Conservation (phyloP, 305 asterid genomes). For the Withania somnifera region DNA sequence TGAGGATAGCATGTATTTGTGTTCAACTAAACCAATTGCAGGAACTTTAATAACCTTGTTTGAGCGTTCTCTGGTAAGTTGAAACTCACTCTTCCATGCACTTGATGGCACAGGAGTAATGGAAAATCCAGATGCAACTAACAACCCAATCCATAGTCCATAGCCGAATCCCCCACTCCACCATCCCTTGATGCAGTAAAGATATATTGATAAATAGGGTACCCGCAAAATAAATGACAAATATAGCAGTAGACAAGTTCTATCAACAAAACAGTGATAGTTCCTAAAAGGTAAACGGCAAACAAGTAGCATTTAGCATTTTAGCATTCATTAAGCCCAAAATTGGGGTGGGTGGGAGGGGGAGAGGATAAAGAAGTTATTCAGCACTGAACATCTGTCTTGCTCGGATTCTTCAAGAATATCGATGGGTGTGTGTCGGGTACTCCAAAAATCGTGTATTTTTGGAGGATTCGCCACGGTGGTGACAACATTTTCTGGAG, state of each 20-base stretch:
- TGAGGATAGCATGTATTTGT: neutral
- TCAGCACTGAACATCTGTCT: too few relatives aligned
- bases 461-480: too few relatives aligned
- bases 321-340: too few relatives aligned
- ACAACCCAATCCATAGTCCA: slow-evolving; percentile 86
- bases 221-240: neutral
- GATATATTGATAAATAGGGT: slow-evolving; percentile 7
- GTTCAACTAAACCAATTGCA: neutral
- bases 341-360: too few relatives aligned
- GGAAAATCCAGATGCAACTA: slow-evolving; percentile 83
- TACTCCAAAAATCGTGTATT: too few relatives aligned
- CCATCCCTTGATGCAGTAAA: slow-evolving; percentile 65
- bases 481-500: too few relatives aligned
- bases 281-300: neutral
- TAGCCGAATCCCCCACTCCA: slow-evolving; percentile 98
- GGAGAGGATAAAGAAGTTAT: too few relatives aligned
- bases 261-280: neutral
- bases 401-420: too few relatives aligned
- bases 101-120: slow-evolving; percentile 81
- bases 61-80: slow-evolving; percentile 47
- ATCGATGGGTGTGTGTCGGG: too few relatives aligned
- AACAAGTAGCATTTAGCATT: neutral
- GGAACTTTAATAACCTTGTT: slow-evolving; percentile 47
- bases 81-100: slow-evolving; percentile 72
- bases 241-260: neutral